Evolutionary conservation across 2,329 filamentous ascomycete species (phyloP).

Genomic region (Tolypocladium tropicale): DNA sequence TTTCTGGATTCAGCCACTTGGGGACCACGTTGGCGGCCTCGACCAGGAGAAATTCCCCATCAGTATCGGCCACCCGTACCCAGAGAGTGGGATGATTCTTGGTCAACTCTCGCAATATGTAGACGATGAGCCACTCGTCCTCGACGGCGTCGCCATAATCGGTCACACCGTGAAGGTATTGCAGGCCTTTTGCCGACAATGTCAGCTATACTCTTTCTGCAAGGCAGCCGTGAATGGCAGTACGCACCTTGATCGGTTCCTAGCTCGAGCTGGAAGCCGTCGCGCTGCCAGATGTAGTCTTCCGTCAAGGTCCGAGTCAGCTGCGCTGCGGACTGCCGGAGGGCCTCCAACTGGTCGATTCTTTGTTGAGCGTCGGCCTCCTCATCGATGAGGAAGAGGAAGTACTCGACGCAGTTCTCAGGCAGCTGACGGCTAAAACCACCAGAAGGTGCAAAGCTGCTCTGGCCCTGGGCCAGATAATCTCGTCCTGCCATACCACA

Average conservation of each 20-base stretch:
- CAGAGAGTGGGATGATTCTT: conserved; percentile 63
- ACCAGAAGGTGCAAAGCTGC: neutral
- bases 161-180: conserved; percentile 65
- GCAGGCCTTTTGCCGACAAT: conserved; percentile 14
- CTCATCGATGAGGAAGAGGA: conserved; percentile 59
- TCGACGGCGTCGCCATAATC: conserved; percentile 92
- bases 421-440: conserved; percentile 35
- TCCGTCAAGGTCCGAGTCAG: conserved; percentile 57
- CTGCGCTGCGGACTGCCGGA: conserved; percentile 58
- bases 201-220: neutral
- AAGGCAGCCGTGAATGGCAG: neutral
- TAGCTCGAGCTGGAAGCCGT: conserved; percentile 61
- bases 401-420: conserved; percentile 81
- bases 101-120: conserved; percentile 73
- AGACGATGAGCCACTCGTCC: conserved; percentile 96
- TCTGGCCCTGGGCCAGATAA: neutral
- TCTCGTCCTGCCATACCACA: neutral
- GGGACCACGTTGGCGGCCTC: conserved; percentile 86
- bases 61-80: conserved; percentile 74
- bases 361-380: conserved; percentile 42
- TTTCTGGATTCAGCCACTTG: conserved; percentile 83
- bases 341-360: conserved; percentile 56
- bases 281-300: conserved; percentile 92
- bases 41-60: conserved; percentile 91
- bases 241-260: conserved; percentile 47